Evolutionary conservation across 768 basidiomycete species (phyloP).

Genomic region (Russula dissimulans): DNA sequence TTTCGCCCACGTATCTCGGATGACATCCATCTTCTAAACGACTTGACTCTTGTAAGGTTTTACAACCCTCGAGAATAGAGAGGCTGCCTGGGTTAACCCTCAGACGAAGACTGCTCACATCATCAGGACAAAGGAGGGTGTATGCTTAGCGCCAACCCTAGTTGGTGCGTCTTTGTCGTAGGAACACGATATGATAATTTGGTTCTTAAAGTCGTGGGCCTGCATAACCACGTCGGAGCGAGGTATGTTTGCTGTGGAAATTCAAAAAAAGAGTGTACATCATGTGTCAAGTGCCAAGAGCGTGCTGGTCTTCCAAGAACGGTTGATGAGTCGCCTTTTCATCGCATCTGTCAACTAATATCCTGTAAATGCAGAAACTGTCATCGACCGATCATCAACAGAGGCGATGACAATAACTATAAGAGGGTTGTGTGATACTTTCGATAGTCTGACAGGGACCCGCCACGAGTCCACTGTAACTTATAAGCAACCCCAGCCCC

Average conservation of each 20-base stretch:
- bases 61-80: conserved; percentile 75
- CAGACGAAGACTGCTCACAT: conserved; percentile 67
- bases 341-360: neutral
- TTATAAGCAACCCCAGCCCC: no score
- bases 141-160: conserved; percentile 71
- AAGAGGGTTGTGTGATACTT: neutral
- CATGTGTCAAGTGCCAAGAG: neutral
- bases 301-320: neutral
- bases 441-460: neutral
- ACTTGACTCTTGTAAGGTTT: conserved; percentile 44
- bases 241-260: no score
- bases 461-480: neutral
- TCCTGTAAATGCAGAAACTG: neutral
- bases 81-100: conserved; percentile 92
- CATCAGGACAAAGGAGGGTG: conserved; percentile 79
- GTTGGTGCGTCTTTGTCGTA: conserved; percentile 84
- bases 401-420: neutral
- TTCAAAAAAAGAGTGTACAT: no score
- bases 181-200: neutral
- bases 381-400: neutral
- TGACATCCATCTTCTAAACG: neutral
- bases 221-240: no score
- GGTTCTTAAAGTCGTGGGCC: no score
- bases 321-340: neutral
- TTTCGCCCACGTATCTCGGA: conserved; percentile 1